Evolutionary conservation across 1,284 basidiomycete species (phyloP), one percentile per base, ranked within the genome.

Genomic region (Ustilago trichophora): DNA sequence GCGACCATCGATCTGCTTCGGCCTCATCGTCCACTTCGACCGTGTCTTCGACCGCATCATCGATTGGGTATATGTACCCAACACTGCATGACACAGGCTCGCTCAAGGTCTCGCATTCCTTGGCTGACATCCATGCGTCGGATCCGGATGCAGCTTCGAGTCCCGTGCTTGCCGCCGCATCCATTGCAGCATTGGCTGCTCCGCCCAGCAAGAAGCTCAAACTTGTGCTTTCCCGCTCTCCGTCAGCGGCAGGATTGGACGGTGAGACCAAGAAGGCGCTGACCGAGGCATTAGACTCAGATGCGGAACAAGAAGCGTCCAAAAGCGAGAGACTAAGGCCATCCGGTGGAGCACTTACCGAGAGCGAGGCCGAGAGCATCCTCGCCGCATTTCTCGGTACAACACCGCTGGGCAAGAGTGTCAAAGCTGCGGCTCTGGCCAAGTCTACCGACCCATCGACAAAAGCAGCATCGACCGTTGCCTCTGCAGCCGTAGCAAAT

Each of bases 351-450:
- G 56, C 56, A 6, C 44, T 66, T 10, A 66, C 63, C 3, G 63
- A 66, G 22, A 59, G 56, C 38, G 56, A 66, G 40, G 63, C 63
- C 8, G 56, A 66, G 26, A 59, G 41, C 25, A 58, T 66, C 29
- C 27, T 66, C 2, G 63, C 63, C 2, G 63, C 63, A 1, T 66
- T 66, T 19, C 52, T 66, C 16, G 55, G 51, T 8, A 54, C 62
- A 13, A 65, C 62, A 13, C 45, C 50, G 9, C 13, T 52, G 7
- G 62, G 46, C 2, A 58, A 37, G 29, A 43, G 33, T n/a, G n/a
- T n/a, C 27, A 47, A 49, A 24, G 15, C 32, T 6, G 44, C 48
- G 6, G 22, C 25, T 13, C 7, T 31, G 15, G 16, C 37, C 4
- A 18, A 16, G 9, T 13, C 29, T 19, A 44, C 18, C 45, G 25